Evolutionary conservation across 495 filamentous ascomycete genomes (phyloP), one percentile per base, ranked within the genome.

Genomic region (Durotheca rogersii): DNA sequence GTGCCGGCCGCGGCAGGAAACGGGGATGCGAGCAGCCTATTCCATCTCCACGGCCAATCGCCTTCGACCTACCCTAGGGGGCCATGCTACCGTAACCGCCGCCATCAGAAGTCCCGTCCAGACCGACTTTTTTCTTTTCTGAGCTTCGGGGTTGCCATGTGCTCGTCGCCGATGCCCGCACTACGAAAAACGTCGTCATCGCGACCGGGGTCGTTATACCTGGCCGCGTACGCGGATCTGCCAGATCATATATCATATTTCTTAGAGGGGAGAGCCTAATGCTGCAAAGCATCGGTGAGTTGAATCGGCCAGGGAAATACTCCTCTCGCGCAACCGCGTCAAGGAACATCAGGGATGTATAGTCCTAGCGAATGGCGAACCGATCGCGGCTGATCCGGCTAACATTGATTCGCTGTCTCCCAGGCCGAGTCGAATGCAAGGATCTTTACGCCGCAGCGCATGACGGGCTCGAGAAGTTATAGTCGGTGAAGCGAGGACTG

Each of bases 11-110:
- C 55, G 49, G 55, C 44, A 53, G 53, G 44, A 35, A 39, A 58
- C 40, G 45, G 55, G 49, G 50, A 49, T 58, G 56, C 56, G 56
- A 58, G 49, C 45, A 58, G 56, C 56, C 56, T 58, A 53, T 46
- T 42, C 56, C 53, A 53, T 46, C 38, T 46, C 11, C 32, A 58
- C 45, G 45, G 16, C 56, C 56, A 58, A 58, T 58, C 40, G 56
- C 15, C 47, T 48, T 58, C 29, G 27, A 58, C 34, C 12, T 58
- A 46, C 37, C 23, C 31, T 40, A 33, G 40, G 35, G 44, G 17
- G 15, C 49, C 45, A 53, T 45, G 43, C 27, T 23, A 36, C 20
- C 35, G 39, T 46, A 53, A 48, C 50, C 34, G 56, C 40, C 40
- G 34, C 41, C 34, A 18, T 34, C 19, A 15, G 36, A 20, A 33